Percentiles rank a stretch among this genome's conserved stretches.
Evolutionary conservation across 441 rosid genomes (phyloP).

Genomic region (Populus hybrid): DNA sequence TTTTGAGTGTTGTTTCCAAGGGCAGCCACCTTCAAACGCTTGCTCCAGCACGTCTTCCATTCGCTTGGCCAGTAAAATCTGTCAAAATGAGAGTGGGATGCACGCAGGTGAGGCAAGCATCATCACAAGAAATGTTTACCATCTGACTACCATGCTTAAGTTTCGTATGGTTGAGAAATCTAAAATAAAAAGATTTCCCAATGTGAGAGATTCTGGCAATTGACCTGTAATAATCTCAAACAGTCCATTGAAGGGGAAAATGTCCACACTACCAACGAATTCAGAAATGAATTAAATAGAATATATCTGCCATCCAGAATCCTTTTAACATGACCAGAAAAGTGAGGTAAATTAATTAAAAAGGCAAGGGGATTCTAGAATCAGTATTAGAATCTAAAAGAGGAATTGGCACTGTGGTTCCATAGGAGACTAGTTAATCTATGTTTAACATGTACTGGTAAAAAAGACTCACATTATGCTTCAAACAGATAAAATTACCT

Average conservation of each 20-base stretch:
- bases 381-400: neutral
- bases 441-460: neutral
- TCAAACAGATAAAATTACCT: slow-evolving; percentile 43
- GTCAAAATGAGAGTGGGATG: slow-evolving; percentile 9
- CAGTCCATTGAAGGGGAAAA: neutral
- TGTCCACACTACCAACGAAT: neutral
- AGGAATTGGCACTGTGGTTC: neutral
- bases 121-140: neutral
- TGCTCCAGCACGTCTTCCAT: slow-evolving; percentile 95
- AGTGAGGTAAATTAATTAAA: neutral
- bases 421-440: neutral
- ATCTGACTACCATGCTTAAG: neutral
- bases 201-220: neutral
- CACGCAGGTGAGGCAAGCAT: neutral
- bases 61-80: slow-evolving; percentile 81
- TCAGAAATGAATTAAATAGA: neutral
- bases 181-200: neutral
- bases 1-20: slow-evolving; percentile 74
- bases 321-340: neutral
- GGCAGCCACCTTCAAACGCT: slow-evolving; percentile 95
- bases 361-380: neutral
- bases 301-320: neutral
- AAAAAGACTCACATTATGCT: neutral
- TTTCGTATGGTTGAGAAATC: neutral
- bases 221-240: neutral